Percentiles rank a stretch among this genome's conserved stretches.
These are phyloP conservation scores for Mycocentrospora acerina DNA, from an alignment of 2,329 filamentous ascomycete genomes.

Conservation along the genomic window DNA sequence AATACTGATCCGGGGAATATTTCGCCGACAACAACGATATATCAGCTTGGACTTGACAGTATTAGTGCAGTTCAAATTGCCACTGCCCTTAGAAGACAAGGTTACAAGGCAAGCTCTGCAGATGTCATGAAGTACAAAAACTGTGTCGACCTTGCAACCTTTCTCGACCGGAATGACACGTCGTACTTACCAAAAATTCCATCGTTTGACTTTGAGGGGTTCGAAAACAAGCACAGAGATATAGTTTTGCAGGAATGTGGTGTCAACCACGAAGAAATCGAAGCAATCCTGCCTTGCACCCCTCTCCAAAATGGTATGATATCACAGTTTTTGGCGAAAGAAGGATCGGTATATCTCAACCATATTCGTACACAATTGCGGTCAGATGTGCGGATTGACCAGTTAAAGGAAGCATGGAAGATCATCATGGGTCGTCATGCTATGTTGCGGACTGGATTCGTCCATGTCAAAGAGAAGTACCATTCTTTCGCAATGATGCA, in stretches of 20 bases:
- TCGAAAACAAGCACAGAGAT: conserved; percentile 49
- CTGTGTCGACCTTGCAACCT: conserved; percentile 35
- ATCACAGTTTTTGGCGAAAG: conserved; percentile 68
- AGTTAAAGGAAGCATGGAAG: conserved; percentile 62
- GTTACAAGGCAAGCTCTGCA: conserved; percentile 62
- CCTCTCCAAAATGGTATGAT: conserved; percentile 78
- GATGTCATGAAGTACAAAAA: conserved; percentile 67
- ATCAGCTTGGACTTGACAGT: conserved; percentile 86
- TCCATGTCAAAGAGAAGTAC: conserved; percentile 59
- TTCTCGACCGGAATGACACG: conserved; percentile 10
- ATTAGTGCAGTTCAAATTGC: conserved; percentile 83
- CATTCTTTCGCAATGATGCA: conserved; percentile 75
- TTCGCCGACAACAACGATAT: conserved; percentile 68
- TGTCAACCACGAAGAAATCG: conserved; percentile 45
- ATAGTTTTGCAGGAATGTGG: conserved; percentile 33
- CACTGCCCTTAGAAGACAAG: conserved; percentile 61
- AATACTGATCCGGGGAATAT: conserved; percentile 55
- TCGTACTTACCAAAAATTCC: neutral
- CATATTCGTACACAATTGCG: conserved; percentile 60
- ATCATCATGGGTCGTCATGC: conserved; percentile 58
- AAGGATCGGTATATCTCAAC: conserved; percentile 74
- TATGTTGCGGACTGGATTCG: conserved; percentile 77
- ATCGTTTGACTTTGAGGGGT: conserved; percentile 52
- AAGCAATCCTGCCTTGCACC: conserved; percentile 74
- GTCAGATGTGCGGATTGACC: conserved; percentile 37